Evolutionary conservation across 768 basidiomycete genomes (phyloP).

Genomic region (Kwoniella dendrophila): DNA sequence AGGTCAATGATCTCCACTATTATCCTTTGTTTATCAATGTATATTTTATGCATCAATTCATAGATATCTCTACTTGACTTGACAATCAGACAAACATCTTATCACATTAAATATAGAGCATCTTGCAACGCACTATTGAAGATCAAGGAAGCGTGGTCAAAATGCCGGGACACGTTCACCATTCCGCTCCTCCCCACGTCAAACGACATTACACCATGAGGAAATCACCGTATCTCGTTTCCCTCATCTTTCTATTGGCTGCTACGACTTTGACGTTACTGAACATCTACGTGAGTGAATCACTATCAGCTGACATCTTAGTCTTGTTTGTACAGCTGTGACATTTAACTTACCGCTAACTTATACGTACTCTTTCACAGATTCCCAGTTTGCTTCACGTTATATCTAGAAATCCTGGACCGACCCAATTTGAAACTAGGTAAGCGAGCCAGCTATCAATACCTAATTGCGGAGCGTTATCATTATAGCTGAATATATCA

Average conservation of each 20-base stretch:
- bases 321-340: too few species aligned
- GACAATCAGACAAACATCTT: not conserved
- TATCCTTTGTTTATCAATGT: slow-evolving; percentile 8
- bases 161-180: slow-evolving; percentile 20
- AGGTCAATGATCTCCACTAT: not conserved
- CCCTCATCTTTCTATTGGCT: slow-evolving; percentile 44
- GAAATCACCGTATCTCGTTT: slow-evolving; percentile 50
- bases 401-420: slow-evolving; percentile 40
- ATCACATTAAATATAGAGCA: not conserved
- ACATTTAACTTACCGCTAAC: too few species aligned
- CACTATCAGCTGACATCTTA: too few species aligned
- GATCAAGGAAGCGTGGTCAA: not conserved
- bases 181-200: slow-evolving; percentile 11
- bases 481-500: slow-evolving; percentile 4
- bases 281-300: slow-evolving; percentile 47
- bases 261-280: slow-evolving; percentile 50
- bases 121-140: too few species aligned
- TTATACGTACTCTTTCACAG: too few species aligned
- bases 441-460: too few species aligned
- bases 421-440: slow-evolving; percentile 51
- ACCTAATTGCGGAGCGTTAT: not conserved
- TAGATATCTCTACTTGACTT: not conserved
- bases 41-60: too few species aligned
- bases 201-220: slow-evolving; percentile 35
- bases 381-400: slow-evolving; percentile 49